Evolutionary conservation across 257 asterid genomes (phyloP), one percentile per base, ranked within the genome.

Genomic region (Ophiorrhiza pumila): DNA sequence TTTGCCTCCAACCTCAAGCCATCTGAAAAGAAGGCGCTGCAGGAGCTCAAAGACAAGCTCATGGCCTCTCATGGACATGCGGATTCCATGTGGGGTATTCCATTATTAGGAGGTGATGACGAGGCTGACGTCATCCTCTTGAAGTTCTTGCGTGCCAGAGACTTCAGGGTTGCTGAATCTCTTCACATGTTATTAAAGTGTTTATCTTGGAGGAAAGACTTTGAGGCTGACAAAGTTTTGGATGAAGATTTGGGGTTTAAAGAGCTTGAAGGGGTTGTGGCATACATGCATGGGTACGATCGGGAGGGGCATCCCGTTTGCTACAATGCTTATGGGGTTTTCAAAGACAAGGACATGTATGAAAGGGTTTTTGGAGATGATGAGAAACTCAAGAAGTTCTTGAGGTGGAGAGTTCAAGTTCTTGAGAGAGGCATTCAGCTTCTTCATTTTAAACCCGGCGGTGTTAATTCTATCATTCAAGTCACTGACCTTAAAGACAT

Each of bases 71-170:
- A 71, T 67, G 81, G 78, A 20, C 65, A 83, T 77, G 83, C 57
- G 9, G 27, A 78, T 25, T 77, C 87, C 82, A 86, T 94, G 88
- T 91, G 96, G 97, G 88, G 92, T 68, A 73, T 88, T 64, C 95
- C 91, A 0, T 75, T 94, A 2, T 12, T 83, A 0, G 82, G 77
- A 34, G 78, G 71, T 4, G 90, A 85, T 63, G 86, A 75, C 35
- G 89, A 87, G 20, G 89, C 91, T 22, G 97, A 91, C 81, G 98
- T 93, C 52, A 66, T 91, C 41, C 87, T 93, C 39, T 82, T 93
- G 43, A 93, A 93, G 59, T 93, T 93, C 93, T 85, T 94, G 65
- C 87, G 97, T 9, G 98, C 98, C 1, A 72, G 98, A 56, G 98
- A 94, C 34, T 94, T 94, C 53, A 79, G 77, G 37, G 95, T 87